A percentile compares a stretch with the other conserved stretches of the same genome.
Evolutionary conservation across 129 eudicot genomes (phyloP).

Genomic region (Pittosporum tobira): DNA sequence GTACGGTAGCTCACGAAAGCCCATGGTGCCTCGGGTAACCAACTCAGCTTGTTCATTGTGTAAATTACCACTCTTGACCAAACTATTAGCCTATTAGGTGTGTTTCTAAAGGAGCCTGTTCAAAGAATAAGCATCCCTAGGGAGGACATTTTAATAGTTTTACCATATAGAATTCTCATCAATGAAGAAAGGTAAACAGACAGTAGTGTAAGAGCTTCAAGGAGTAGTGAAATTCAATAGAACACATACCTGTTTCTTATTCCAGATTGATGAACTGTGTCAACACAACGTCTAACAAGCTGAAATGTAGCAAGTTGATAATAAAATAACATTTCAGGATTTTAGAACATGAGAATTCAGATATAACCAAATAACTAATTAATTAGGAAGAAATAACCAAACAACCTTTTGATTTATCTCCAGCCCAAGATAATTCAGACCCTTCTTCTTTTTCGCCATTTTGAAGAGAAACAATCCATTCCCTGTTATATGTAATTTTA

Average conservation of each 20-base stretch:
- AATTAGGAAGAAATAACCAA: not conserved
- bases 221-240: not conserved
- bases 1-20: not conserved
- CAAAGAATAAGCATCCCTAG: not conserved
- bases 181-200: not conserved
- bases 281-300: conserved; percentile 73
- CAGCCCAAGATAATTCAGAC: conserved; percentile 73
- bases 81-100: no score
- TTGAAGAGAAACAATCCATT: conserved; percentile 72
- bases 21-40: not conserved
- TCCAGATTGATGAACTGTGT: conserved; percentile 31
- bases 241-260: conserved; percentile 45
- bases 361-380: not conserved
- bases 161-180: no score
- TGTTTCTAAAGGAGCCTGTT: not conserved
- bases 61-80: not conserved
- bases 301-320: conserved; percentile 25
- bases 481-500: conserved; percentile 37
- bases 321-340: not conserved
- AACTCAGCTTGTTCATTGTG: not conserved
- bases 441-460: conserved; percentile 57
- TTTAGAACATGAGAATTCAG: conserved; percentile 19
- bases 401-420: conserved; percentile 73
- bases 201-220: not conserved
- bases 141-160: not conserved